phyloP scores from a whole-genome alignment of 345 rosid genomes.

The Psidium friedrichsthalianum region DNA sequence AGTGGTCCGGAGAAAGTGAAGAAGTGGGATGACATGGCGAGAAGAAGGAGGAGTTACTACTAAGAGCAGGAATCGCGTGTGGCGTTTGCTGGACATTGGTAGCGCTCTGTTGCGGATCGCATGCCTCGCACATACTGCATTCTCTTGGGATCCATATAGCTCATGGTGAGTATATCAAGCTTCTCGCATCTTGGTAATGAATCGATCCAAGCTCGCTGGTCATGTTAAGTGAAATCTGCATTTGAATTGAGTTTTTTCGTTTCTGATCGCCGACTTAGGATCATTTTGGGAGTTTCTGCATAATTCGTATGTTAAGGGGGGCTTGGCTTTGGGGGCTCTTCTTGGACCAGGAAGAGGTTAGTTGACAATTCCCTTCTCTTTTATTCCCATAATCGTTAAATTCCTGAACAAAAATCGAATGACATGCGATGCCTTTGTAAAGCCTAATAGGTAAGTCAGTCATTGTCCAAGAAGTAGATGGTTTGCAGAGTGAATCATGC shows the following conservation, averaged over 20 bases:
- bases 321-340: conserved; percentile 69
- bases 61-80: conserved; percentile 79
- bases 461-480: background rate
- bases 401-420: background rate
- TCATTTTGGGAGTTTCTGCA: conserved; percentile 66
- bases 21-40: conserved; percentile 71
- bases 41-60: conserved; percentile 72
- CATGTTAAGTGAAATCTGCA: background rate
- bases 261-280: conserved; percentile 31
- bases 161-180: conserved; percentile 37
- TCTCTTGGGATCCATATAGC: conserved; percentile 79
- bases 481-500: background rate
- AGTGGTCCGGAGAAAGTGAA: conserved; percentile 65
- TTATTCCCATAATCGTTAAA: background rate
- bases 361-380: background rate
- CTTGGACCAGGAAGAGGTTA: conserved; percentile 96
- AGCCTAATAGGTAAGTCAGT: background rate
- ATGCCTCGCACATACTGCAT: conserved; percentile 77
- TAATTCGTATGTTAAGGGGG: conserved; percentile 73
- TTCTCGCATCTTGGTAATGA: background rate
- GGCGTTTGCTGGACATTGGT: conserved; percentile 93
- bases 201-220: background rate
- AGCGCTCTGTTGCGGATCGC: conserved; percentile 92
- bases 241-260: background rate
- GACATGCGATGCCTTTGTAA: background rate